These are phyloP conservation scores for Myochromella boudieri DNA, from an alignment of 768 basidiomycete genomes.

Conservation along the genomic window DNA sequence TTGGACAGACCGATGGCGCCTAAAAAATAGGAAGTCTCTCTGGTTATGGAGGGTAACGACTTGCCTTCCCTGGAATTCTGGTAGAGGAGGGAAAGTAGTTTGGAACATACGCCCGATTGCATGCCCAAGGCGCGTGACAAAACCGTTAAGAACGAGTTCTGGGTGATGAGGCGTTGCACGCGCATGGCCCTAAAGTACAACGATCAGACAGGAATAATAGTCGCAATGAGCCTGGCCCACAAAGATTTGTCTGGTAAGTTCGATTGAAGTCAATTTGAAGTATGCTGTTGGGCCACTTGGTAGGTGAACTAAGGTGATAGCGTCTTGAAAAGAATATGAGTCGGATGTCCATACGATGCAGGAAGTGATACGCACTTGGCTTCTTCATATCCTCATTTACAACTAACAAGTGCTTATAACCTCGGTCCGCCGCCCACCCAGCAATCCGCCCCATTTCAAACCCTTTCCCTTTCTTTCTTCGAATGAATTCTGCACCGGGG, in stretches of 20 bases:
- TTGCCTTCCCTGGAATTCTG: conserved; percentile 94
- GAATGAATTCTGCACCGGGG: conserved; percentile 88
- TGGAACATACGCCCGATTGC: conserved; percentile 95
- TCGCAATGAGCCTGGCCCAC: conserved; percentile 40
- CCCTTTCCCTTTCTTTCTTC: conserved; percentile 83
- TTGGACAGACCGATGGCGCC: conserved; percentile 78
- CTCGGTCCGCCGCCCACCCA: conserved; percentile 88
- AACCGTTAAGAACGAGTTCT: conserved; percentile 92
- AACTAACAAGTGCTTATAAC: conserved; percentile 86
- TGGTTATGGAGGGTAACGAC: conserved; percentile 98
- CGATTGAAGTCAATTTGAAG: conserved; percentile 89
- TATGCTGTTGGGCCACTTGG: conserved; percentile 94
- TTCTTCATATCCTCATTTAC: conserved; percentile 96
- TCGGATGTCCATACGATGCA: neutral
- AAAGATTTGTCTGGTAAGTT: conserved; percentile 83
- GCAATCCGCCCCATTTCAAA: conserved; percentile 91
- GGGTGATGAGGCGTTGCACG: conserved; percentile 90
- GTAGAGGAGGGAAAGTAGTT: conserved; percentile 91
- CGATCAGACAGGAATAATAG: neutral
- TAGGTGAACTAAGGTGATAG: conserved; percentile 87
- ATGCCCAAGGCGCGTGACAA: conserved; percentile 92
- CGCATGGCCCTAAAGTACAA: conserved; percentile 75
- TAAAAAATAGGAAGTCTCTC: conserved; percentile 96
- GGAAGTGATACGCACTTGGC: conserved; percentile 64
- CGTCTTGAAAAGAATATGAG: conserved; percentile 53